phyloP scores from a whole-genome alignment of 345 rosid genomes.

The Rubroshorea leprosula region DNA sequence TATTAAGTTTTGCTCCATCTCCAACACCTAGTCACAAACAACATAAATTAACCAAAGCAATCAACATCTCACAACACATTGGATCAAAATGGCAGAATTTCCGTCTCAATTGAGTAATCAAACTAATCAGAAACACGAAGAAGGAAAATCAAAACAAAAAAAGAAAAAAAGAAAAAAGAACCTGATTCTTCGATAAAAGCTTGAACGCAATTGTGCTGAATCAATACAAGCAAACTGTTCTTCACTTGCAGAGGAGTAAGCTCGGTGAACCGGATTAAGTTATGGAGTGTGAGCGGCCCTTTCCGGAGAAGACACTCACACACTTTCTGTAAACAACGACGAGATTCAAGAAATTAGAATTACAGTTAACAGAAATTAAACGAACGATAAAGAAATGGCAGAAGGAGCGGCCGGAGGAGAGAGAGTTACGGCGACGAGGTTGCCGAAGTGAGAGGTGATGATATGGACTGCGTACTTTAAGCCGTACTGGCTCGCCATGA shows the following conservation, averaged over 20 bases:
- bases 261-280: constrained; percentile 41
- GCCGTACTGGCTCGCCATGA: constrained; percentile 43
- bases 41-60: not conserved
- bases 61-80: not conserved
- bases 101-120: constrained; percentile 76
- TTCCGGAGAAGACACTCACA: constrained; percentile 73
- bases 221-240: constrained; percentile 58
- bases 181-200: not conserved
- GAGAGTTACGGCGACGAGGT: constrained; percentile 59
- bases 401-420: not conserved
- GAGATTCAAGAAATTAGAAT: not conserved
- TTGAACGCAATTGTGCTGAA: constrained; percentile 27
- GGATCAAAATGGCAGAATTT: constrained; percentile 16
- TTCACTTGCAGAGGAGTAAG: constrained; percentile 44
- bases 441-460: constrained; percentile 71
- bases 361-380: not conserved
- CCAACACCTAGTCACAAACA: constrained; percentile 37
- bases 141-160: too few species aligned
- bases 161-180: not conserved
- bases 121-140: too few species aligned
- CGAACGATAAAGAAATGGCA: not conserved
- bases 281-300: constrained; percentile 46
- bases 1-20: constrained; percentile 33
- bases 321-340: constrained; percentile 48
- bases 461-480: constrained; percentile 64